phyloP scores from a whole-genome alignment of 2,329 filamentous ascomycete species.

The Colletotrichum agaves region DNA sequence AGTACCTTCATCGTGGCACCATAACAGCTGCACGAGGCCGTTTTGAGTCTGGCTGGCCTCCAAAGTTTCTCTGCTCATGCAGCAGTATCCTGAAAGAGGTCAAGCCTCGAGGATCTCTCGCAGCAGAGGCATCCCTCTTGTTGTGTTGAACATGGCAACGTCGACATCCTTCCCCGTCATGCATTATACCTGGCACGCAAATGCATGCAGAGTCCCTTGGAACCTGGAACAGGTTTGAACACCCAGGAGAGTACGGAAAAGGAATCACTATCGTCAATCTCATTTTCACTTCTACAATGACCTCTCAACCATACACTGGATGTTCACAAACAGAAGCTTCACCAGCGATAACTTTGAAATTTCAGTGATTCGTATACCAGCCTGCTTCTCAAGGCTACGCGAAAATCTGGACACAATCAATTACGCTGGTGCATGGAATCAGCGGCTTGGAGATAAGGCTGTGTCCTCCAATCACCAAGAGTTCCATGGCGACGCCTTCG shows the following conservation, averaged over 20 bases:
- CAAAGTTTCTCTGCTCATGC: conserved; percentile 31
- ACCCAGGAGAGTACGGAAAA: not conserved
- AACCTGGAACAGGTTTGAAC: not conserved
- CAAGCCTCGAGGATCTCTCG: conserved; percentile 17
- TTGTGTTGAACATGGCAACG: conserved; percentile 4
- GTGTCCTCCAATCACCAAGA: not conserved
- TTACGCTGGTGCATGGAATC: not conserved
- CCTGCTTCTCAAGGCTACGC: not conserved
- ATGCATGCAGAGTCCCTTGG: not conserved
- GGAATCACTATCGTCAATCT: not conserved
- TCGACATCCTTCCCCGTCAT: conserved; percentile 13
- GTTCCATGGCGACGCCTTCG: not conserved
- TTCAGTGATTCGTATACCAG: not conserved
- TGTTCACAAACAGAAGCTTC: not conserved
- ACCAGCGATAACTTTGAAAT: not conserved
- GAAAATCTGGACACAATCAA: not conserved
- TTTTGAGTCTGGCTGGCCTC: conserved; percentile 29
- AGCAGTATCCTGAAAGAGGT: conserved; percentile 26
- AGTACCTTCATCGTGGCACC: conserved; percentile 26
- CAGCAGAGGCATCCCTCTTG: conserved; percentile 3
- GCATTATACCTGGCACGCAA: conserved; percentile 16
- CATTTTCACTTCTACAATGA: not conserved
- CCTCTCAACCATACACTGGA: not conserved
- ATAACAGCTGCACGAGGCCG: conserved; percentile 22
- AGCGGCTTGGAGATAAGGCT: not conserved